Evolutionary conservation across 2,329 filamentous ascomycete species (phyloP).

Genomic region (Penicillium sp.): DNA sequence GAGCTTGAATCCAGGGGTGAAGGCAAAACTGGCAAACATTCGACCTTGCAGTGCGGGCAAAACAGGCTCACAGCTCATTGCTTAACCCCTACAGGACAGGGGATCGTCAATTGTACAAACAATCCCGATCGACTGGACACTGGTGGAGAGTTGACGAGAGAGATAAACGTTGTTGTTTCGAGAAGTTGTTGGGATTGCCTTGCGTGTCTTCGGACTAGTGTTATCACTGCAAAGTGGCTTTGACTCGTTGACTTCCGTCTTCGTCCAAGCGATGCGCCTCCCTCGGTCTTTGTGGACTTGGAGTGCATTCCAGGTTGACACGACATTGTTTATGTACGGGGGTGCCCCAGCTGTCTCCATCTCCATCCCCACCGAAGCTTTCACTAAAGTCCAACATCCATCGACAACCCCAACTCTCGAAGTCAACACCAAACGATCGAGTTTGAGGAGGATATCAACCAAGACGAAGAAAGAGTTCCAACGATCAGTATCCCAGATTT

Average conservation of each 20-base stretch:
- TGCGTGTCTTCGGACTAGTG: constrained; percentile 1
- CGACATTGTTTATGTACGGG: constrained; percentile 30
- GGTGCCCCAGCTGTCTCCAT: constrained; percentile 22
- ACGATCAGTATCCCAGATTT: constrained; percentile 18
- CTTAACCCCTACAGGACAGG: background rate
- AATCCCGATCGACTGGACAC: background rate
- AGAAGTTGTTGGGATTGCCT: background rate
- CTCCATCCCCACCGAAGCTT: constrained; percentile 19
- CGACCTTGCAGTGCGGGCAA: constrained; percentile 7
- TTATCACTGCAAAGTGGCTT: background rate
- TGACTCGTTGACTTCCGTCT: constrained; percentile 5
- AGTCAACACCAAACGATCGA: constrained; percentile 15
- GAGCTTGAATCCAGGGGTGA: constrained; percentile 24
- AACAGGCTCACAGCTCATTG: background rate
- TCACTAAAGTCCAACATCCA: constrained; percentile 16
- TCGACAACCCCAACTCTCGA: constrained; percentile 8
- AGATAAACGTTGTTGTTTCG: background rate
- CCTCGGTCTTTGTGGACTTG: constrained; percentile 20
- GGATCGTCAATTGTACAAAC: background rate
- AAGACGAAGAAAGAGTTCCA: constrained; percentile 4
- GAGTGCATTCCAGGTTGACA: constrained; percentile 31
- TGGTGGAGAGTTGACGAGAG: background rate
- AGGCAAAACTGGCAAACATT: constrained; percentile 11
- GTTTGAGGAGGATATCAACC: constrained; percentile 12
- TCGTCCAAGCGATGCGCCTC: constrained; percentile 21